Conservation (phyloP, 1,284 basidiomycete species). For the Melanopsichium pennsylvanicum region DNA sequence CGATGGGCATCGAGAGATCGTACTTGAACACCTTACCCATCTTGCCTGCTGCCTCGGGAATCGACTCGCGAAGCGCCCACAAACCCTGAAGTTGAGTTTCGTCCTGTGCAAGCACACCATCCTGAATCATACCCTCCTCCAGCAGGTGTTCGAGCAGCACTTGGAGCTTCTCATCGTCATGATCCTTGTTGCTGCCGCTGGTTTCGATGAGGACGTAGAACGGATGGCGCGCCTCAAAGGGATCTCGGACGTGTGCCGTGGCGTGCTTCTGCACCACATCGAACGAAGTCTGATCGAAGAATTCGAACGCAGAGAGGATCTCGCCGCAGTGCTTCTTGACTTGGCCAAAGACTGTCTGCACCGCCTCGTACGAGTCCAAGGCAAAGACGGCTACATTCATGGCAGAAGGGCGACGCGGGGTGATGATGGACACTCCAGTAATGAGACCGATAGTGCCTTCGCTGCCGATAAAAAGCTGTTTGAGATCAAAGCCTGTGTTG, state of each 20-base stretch:
- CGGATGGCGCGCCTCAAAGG: constrained; percentile 58
- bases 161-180: constrained; percentile 96
- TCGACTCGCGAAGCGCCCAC: constrained; percentile 92
- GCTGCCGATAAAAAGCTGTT: constrained; percentile 97
- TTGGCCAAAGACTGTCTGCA: constrained; percentile 71
- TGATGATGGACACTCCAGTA: constrained; percentile 92
- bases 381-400: constrained; percentile 71
- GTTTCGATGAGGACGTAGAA: constrained; percentile 90
- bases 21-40: constrained; percentile 98
- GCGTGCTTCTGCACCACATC: constrained; percentile 73
- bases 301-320: constrained; percentile 97
- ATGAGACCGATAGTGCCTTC: constrained; percentile 96
- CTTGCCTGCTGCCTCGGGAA: constrained; percentile 92
- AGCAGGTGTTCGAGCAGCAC: constrained; percentile 82
- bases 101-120: constrained; percentile 91
- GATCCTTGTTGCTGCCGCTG: constrained; percentile 89
- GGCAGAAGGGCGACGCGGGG: constrained; percentile 80
- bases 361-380: constrained; percentile 70
- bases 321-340: constrained; percentile 81
- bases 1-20: constrained; percentile 89
- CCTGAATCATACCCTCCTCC: constrained; percentile 79
- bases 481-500: constrained; percentile 99
- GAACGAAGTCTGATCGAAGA: constrained; percentile 88
- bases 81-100: constrained; percentile 86
- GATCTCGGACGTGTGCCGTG: constrained; percentile 70